These are phyloP conservation scores for Vanrija sp. DNA, from an alignment of 1,284 basidiomycete genomes.

Conservation along the genomic window DNA sequence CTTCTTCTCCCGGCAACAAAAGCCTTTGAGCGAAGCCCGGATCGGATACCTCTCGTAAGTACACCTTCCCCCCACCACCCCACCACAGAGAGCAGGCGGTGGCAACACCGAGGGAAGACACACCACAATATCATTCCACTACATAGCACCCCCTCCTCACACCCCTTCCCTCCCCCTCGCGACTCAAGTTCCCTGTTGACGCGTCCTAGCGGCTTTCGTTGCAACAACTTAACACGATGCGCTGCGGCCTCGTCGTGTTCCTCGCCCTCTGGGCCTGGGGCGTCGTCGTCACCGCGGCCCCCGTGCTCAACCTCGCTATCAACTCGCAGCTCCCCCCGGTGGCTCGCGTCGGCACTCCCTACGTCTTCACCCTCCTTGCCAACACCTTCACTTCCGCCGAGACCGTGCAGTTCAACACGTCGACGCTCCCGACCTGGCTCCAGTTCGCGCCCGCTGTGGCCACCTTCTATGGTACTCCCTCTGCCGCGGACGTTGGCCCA, in stretches of 20 bases:
- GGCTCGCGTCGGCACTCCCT: constrained; percentile 44
- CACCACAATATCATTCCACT: too few species aligned
- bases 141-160: too few species aligned
- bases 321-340: constrained; percentile 50
- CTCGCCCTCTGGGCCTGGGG: not conserved
- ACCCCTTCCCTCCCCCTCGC: not conserved
- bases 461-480: constrained; percentile 41
- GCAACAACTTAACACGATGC: constrained; percentile 6
- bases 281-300: constrained; percentile 27
- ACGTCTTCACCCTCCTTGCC: constrained; percentile 45
- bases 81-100: too few species aligned
- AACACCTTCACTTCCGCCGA: constrained; percentile 42
- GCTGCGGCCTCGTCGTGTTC: constrained; percentile 8
- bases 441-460: constrained; percentile 30
- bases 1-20: too few species aligned
- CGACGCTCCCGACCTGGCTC: constrained; percentile 53
- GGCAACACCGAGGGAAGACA: not conserved
- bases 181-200: too few species aligned
- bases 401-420: constrained; percentile 46
- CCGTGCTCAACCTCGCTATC: constrained; percentile 46
- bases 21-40: too few species aligned
- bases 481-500: constrained; percentile 33
- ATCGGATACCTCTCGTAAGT: too few species aligned
- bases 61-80: too few species aligned
- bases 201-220: too few species aligned